Base-by-base conservation (phyloP, 306 rosid species). In the Senna tora region DNA sequence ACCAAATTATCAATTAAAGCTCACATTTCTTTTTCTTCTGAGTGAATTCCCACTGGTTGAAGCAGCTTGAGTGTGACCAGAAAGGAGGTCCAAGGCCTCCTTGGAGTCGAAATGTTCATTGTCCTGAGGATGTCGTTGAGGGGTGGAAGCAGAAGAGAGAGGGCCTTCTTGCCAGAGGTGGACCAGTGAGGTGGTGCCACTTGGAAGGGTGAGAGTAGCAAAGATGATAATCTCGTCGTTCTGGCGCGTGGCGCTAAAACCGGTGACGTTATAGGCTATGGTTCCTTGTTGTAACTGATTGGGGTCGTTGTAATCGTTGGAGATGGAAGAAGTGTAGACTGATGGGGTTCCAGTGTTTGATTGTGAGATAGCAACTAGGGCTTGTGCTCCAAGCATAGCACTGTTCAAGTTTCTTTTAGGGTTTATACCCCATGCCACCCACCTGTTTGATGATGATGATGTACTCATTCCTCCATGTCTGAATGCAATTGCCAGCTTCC, bases 381-480 rank as follows among this genome's bases (percentile, higher is more conserved):
- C 76, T 52, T 92, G 93, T 0, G 93, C 83, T 22, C 96, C 89
- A 9, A 12, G 2, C 97, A 89, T 92, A 36, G 92, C 87, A 0
- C 15, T 5, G 0, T 7, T 38, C 0, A 34, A 15, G 3, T 4
- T 47, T 8, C 14, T 66, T 5, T 7, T 52, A 0, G 92, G 92
- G 20, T 92, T 87, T 67, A 92, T 86, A 13, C 81, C 97, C 96
- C 97, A 92, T 4, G 96, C 77, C 5, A 83, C 92, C 93, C 96
- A 92, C 2, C 53, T 77, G 13, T 74, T 47, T 16, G 90, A 65
- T 13, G 86, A 0, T 16, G 90, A 65, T 13, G 86, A 0, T 20
- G 86, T 0, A 0, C 81, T 55, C 43, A 84, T 61, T 39, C 80
- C 81, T 0, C 63, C 73, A 36, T 79, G 93, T 19, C 73, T 56